These are phyloP conservation scores for Trichophyton schoenleinii DNA, from an alignment of 2,329 filamentous ascomycete species.

Conservation along the genomic window DNA sequence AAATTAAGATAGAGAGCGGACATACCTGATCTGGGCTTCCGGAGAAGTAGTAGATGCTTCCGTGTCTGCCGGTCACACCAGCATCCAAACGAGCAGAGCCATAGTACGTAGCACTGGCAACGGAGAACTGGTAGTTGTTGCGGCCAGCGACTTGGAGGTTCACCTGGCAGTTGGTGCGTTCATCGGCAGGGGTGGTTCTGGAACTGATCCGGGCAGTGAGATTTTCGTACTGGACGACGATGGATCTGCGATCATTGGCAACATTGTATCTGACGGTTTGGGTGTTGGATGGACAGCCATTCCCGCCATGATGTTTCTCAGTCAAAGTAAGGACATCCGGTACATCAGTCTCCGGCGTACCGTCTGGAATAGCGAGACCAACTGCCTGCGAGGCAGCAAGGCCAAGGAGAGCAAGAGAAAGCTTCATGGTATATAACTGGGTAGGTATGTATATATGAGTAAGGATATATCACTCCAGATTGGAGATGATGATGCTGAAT, in stretches of 20 bases:
- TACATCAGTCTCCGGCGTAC: neutral
- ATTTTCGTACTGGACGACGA: neutral
- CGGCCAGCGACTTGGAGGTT: neutral
- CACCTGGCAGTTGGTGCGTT: conserved; percentile 3
- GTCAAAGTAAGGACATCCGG: neutral
- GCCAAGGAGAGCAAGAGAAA: conserved; percentile 1
- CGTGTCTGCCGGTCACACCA: neutral
- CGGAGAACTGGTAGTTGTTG: neutral
- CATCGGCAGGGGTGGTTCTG: neutral
- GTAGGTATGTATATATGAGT: neutral
- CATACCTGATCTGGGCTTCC: neutral
- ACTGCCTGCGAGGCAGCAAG: conserved; percentile 1
- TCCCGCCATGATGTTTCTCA: neutral
- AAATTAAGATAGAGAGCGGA: neutral
- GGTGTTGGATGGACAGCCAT: neutral
- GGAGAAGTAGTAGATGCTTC: conserved; percentile 5
- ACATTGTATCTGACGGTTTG: neutral
- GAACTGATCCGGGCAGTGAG: neutral
- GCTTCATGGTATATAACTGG: neutral
- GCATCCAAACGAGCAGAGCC: neutral
- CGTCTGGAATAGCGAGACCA: neutral
- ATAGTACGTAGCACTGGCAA: neutral
- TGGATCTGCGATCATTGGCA: neutral
- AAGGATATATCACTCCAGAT: neutral
- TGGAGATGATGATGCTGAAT: neutral